Evolutionary conservation across 2,329 filamentous ascomycete species (phyloP), one percentile per base, ranked within the genome.

Genomic region (Cercospora sp.): DNA sequence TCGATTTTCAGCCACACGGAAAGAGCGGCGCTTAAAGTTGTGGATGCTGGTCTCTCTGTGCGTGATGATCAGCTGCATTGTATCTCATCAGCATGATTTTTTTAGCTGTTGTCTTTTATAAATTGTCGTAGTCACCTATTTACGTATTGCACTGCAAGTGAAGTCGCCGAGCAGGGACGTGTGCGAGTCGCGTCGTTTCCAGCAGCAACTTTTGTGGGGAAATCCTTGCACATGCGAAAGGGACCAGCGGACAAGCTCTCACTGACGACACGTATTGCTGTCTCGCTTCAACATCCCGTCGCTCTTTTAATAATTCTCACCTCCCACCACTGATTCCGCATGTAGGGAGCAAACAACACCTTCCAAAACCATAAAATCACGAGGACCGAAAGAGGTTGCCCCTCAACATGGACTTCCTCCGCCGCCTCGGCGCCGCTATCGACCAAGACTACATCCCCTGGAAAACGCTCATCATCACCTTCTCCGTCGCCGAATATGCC

Each of bases 381-480:
- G 4, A 1, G 3, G 26, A 55, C 12, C 55, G 1, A 26, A 8
- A 59, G 32, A 24, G 55, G 9, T 10, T 2, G 32, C 28, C 18
- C 55, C 18, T 34, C 55, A 59, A 8, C 32, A 80, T 80, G 78
- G 78, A 79, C 66, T 69, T 79, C 67, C 71, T 79, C 55, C 76
- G 88, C 85, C 84, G 87, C 84, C 89, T 98, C 74, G 92, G 93
- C 78, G 88, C 88, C 80, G 89, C 91, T 81, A 90, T 98, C 76
- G 95, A 99, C 84, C 89, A 92, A 78, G 94, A 94, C 67, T 85
- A 92, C 78, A 97, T 98, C 84, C 94, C 95, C 65, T 99, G 95
- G 95, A 99, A 97, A 88, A 91, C 89, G 80, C 89, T 99, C 76
- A 94, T 99, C 76, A 87, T 98, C 75, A 92, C 93, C 76, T 99